A percentile compares a stretch with the other conserved stretches of the same genome.
Evolutionary conservation across 768 basidiomycete species (phyloP).

Genomic region (Chalciporus chontae): DNA sequence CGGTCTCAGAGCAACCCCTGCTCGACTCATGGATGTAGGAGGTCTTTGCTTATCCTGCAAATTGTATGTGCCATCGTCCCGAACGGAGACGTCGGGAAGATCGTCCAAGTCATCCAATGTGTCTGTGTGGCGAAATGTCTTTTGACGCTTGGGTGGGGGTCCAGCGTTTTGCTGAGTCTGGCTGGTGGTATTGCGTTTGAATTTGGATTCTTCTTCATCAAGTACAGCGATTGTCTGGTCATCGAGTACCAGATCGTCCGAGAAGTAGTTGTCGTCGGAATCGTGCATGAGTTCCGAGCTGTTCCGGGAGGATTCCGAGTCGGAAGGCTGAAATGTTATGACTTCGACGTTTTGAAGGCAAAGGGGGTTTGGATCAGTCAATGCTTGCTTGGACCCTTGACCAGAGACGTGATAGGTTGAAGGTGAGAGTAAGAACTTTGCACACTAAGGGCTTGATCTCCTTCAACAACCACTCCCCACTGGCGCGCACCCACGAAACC

Average conservation of each 20-base stretch:
- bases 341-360: neutral
- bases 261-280: slow-evolving; percentile 66
- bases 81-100: slow-evolving; percentile 62
- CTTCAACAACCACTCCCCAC: too few species aligned
- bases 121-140: slow-evolving; percentile 27
- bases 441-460: too few species aligned
- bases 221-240: slow-evolving; percentile 58
- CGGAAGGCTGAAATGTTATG: neutral
- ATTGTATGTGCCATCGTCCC: slow-evolving; percentile 54
- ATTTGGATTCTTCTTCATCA: slow-evolving; percentile 52
- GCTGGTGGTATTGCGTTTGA: slow-evolving; percentile 20
- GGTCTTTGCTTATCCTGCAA: slow-evolving; percentile 29
- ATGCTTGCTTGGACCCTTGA: neutral
- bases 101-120: slow-evolving; percentile 44
- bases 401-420: neutral
- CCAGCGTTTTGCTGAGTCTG: slow-evolving; percentile 25
- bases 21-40: slow-evolving; percentile 10
- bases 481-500: too few species aligned
- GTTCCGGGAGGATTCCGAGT: too few species aligned
- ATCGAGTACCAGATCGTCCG: slow-evolving; percentile 63
- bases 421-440: too few species aligned
- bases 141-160: slow-evolving; percentile 55
- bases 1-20: slow-evolving; percentile 9
- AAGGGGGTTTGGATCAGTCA: neutral
- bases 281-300: slow-evolving; percentile 62